phyloP scores from a whole-genome alignment of 2,329 filamentous ascomycete species.

The Setomelanomma holmii region DNA sequence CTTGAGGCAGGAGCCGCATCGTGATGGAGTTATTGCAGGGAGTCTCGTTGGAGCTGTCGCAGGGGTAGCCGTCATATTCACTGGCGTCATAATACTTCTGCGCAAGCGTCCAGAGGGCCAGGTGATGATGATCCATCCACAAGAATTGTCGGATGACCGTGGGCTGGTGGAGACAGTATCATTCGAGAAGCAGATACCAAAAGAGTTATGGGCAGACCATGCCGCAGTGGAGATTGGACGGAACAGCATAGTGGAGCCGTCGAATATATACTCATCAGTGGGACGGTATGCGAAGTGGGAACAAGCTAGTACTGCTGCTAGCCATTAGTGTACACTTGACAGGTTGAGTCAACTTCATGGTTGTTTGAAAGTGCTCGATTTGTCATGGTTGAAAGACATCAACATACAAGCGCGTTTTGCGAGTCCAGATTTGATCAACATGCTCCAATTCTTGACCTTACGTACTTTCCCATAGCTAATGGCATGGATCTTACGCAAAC shows the following conservation, averaged over 20 bases:
- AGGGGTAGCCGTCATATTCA: conserved; percentile 15
- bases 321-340: neutral
- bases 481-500: too few relatives aligned
- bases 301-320: neutral
- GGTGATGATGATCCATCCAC: conserved; percentile 1
- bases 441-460: too few relatives aligned
- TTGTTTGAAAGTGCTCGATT: too few relatives aligned
- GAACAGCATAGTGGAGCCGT: conserved; percentile 20
- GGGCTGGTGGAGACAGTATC: conserved; percentile 16
- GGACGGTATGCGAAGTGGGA: neutral
- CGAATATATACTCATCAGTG: neutral
- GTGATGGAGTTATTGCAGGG: conserved; percentile 22
- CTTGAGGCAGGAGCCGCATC: conserved; percentile 4
- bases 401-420: too few relatives aligned
- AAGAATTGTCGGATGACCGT: conserved; percentile 26
- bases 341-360: too few relatives aligned
- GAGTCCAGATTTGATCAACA: too few relatives aligned
- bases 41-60: conserved; percentile 22
- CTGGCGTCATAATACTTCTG: conserved; percentile 15
- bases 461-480: too few relatives aligned
- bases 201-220: conserved; percentile 24
- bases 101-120: neutral
- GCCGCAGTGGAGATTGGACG: conserved; percentile 31
- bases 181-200: conserved; percentile 11
- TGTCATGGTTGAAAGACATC: too few relatives aligned